Evolutionary conservation across 2,329 filamentous ascomycete genomes (phyloP).

Genomic region (Curvularia verruculosa): DNA sequence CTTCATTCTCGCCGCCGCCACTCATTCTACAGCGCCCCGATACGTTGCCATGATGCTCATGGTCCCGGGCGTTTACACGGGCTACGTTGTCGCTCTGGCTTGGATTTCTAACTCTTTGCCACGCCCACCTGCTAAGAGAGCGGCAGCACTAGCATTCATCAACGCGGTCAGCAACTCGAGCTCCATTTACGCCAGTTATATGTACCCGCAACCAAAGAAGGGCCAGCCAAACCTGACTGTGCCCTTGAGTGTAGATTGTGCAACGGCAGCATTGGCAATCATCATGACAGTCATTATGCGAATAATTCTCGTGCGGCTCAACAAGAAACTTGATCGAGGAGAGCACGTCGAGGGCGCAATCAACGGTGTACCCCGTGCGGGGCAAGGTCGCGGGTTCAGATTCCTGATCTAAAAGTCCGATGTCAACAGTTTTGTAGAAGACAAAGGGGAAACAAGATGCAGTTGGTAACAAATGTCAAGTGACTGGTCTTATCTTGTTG

Average conservation of each 20-base stretch:
- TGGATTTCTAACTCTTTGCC: constrained; percentile 81
- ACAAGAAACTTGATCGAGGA: constrained; percentile 71
- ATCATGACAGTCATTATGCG: constrained; percentile 67
- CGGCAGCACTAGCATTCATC: constrained; percentile 74
- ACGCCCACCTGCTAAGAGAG: constrained; percentile 75
- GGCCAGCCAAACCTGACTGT: constrained; percentile 52
- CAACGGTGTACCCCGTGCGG: constrained; percentile 62
- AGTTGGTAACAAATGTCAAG: constrained; percentile 1
- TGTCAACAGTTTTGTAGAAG: neutral
- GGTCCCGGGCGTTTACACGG: constrained; percentile 66
- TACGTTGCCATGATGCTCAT: constrained; percentile 78
- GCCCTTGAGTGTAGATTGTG: constrained; percentile 72
- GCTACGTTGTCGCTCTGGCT: constrained; percentile 66
- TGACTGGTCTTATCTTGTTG: constrained; percentile 6
- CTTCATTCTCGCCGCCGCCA: constrained; percentile 72
- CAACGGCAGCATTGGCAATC: constrained; percentile 68
- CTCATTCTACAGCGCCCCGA: constrained; percentile 64
- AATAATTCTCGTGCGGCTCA: constrained; percentile 67
- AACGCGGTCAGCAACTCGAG: constrained; percentile 74
- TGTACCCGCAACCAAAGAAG: constrained; percentile 62
- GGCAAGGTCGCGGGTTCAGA: constrained; percentile 67
- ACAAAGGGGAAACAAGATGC: constrained; percentile 1
- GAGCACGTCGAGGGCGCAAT: constrained; percentile 61
- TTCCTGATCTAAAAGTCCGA: constrained; percentile 62
- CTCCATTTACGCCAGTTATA: constrained; percentile 72